Conservation (phyloP, 208 protist genomes). For the Leishmania tropica region DNA sequence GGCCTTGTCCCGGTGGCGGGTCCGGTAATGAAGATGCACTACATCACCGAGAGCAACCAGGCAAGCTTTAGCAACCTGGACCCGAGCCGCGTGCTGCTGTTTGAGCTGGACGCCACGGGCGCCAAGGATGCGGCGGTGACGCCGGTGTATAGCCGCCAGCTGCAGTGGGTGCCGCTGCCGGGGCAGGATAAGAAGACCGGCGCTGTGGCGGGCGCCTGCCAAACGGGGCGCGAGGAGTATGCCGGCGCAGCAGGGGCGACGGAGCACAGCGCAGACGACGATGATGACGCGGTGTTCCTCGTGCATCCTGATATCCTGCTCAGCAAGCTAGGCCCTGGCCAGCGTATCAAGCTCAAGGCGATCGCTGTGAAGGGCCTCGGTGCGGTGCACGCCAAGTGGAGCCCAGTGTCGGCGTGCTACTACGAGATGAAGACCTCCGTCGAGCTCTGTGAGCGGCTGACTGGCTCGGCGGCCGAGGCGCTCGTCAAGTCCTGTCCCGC, state of each 20-base stretch:
- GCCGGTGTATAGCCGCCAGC: constrained; percentile 89
- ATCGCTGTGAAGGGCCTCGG: constrained; percentile 97
- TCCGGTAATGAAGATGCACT: constrained; percentile 93
- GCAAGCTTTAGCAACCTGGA: constrained; percentile 69
- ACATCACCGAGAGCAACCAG: constrained; percentile 64
- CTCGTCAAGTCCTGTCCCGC: constrained; percentile 91
- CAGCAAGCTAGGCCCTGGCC: constrained; percentile 96
- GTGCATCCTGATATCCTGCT: constrained; percentile 98
- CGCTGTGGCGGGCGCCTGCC: constrained; percentile 1
- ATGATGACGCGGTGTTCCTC: constrained; percentile 84
- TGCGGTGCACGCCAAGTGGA: constrained; percentile 98
- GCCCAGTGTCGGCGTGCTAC: constrained; percentile 96
- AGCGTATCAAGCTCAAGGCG: constrained; percentile 93
- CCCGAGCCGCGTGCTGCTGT: constrained; percentile 75
- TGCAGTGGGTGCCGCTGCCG: constrained; percentile 94
- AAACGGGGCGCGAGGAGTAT: neutral
- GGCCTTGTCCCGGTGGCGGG: constrained; percentile 97
- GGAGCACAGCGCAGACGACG: constrained; percentile 8
- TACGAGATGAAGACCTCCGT: constrained; percentile 97
- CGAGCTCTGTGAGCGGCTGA: constrained; percentile 66
- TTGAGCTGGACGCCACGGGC: constrained; percentile 80
- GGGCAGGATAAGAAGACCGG: constrained; percentile 51
- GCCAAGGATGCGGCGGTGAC: constrained; percentile 62
- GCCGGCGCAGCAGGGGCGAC: constrained; percentile 9
- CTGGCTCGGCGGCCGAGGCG: constrained; percentile 72